Percentiles rank a stretch among this genome's conserved stretches.
phyloP scores from a whole-genome alignment of 2,329 filamentous ascomycete species.

The Fusarium cyanostomum region DNA sequence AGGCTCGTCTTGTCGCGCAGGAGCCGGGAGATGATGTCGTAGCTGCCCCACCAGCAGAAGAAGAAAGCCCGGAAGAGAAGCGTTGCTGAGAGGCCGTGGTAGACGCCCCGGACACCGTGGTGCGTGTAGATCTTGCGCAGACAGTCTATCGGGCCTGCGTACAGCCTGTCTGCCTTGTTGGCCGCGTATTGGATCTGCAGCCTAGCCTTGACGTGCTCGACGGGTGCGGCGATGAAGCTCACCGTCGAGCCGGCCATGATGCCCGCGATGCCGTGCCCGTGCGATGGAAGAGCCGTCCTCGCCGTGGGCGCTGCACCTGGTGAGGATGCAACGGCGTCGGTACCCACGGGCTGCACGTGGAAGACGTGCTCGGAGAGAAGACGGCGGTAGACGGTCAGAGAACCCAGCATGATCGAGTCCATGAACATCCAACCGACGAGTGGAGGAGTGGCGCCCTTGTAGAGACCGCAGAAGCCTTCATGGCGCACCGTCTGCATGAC shows the following conservation, averaged over 20 bases:
- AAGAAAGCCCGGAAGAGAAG: slow-evolving; percentile 92
- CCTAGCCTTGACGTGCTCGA: slow-evolving; percentile 94
- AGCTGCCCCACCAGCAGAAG: slow-evolving; percentile 98
- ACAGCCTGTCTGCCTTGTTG: slow-evolving; percentile 78
- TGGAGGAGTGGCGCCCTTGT: slow-evolving; percentile 94
- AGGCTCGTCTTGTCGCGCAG: slow-evolving; percentile 74
- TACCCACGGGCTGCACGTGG: slow-evolving; percentile 52
- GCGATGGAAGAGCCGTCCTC: slow-evolving; percentile 67
- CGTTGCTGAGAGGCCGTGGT: slow-evolving; percentile 85
- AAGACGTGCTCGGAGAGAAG: slow-evolving; percentile 85
- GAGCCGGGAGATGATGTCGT: slow-evolving; percentile 80
- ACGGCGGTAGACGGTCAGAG: slow-evolving; percentile 87
- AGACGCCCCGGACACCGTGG: slow-evolving; percentile 84
- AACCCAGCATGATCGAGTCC: slow-evolving; percentile 91
- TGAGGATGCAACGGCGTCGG: slow-evolving; percentile 19
- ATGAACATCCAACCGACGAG: slow-evolving; percentile 99
- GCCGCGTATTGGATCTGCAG: slow-evolving; percentile 94
- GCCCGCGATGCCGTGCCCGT: slow-evolving; percentile 89
- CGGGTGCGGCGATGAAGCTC: slow-evolving; percentile 89
- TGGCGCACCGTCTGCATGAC: slow-evolving; percentile 83
- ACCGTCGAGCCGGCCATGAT: slow-evolving; percentile 89
- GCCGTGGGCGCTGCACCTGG: slow-evolving; percentile 15
- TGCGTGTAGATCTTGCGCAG: slow-evolving; percentile 71
- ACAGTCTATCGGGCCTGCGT: slow-evolving; percentile 89
- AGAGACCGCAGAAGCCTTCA: slow-evolving; percentile 85